phyloP scores from a whole-genome alignment of 176 grass and related monocot genomes.

The Oryza officinalis region DNA sequence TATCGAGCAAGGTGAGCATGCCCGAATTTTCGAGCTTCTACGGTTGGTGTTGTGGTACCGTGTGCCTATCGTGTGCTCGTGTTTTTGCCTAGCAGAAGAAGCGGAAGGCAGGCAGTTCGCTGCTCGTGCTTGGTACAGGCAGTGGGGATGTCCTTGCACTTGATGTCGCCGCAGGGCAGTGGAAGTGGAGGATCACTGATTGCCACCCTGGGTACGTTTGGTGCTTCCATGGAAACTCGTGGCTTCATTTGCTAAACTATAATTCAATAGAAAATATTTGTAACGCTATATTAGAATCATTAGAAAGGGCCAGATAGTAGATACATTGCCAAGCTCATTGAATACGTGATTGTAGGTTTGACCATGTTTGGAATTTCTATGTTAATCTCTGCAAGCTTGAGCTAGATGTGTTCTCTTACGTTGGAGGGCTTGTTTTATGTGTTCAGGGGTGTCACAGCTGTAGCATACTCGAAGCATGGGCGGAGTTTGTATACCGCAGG shows the following conservation, averaged over 20 bases:
- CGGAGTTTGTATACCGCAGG: constrained; percentile 69
- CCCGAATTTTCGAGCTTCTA: background rate
- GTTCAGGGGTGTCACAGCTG: constrained; percentile 77
- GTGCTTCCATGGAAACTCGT: background rate
- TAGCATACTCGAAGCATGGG: constrained; percentile 59
- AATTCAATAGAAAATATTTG: background rate
- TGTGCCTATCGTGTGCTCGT: constrained; percentile 23
- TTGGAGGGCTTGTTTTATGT: constrained; percentile 2
- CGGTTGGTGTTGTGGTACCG: background rate
- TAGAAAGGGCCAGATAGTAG: background rate
- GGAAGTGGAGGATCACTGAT: constrained; percentile 73
- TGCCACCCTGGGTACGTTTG: constrained; percentile 68
- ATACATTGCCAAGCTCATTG: background rate
- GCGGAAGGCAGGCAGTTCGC: constrained; percentile 56
- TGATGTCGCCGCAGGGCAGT: constrained; percentile 63
- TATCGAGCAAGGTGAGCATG: constrained; percentile 62
- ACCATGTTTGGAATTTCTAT: constrained; percentile 19
- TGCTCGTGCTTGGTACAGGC: constrained; percentile 75
- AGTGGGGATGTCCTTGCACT: constrained; percentile 71
- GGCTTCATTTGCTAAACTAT: constrained; percentile 15
- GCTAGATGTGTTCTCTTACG: constrained; percentile 24
- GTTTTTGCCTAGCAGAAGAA: constrained; percentile 54
- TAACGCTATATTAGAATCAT: background rate
- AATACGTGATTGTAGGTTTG: constrained; percentile 25
- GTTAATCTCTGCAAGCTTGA: constrained; percentile 18